A percentile compares a stretch with the other conserved stretches of the same genome.
Evolutionary conservation across 208 protist genomes (phyloP).

Genomic region (Trypanosoma theileri): DNA sequence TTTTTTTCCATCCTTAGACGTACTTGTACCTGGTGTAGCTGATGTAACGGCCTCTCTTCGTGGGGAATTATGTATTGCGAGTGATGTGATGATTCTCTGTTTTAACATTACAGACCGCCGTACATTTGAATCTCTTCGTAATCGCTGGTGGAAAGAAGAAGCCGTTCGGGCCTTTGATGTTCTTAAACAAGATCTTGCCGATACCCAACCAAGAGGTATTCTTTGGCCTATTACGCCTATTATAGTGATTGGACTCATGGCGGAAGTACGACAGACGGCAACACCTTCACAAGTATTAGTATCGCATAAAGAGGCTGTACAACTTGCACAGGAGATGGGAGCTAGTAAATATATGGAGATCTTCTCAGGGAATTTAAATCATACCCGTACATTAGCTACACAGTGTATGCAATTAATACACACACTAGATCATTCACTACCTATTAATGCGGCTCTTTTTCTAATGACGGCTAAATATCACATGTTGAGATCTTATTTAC

Average conservation of each 20-base stretch:
- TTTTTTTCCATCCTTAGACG: conserved; percentile 5
- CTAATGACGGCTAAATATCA: conserved; percentile 19
- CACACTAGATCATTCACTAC: conserved; percentile 21
- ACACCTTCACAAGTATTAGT: conserved; percentile 14
- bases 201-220: neutral
- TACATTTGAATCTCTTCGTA: conserved; percentile 24
- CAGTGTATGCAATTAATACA: conserved; percentile 20
- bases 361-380: conserved; percentile 19
- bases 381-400: conserved; percentile 24
- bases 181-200: conserved; percentile 12
- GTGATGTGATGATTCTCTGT: conserved; percentile 41
- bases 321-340: conserved; percentile 36
- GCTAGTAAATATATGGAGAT: conserved; percentile 51
- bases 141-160: conserved; percentile 24
- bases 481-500: conserved; percentile 9
- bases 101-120: conserved; percentile 27
- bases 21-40: conserved; percentile 26
- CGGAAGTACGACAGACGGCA: conserved; percentile 21
- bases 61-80: conserved; percentile 38
- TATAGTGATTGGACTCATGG: conserved; percentile 34
- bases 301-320: conserved; percentile 25
- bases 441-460: conserved; percentile 19
- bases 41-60: conserved; percentile 29
- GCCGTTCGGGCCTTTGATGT: conserved; percentile 17
- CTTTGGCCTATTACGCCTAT: conserved; percentile 28